A percentile compares a stretch with the other conserved stretches of the same genome.
These are phyloP conservation scores for Chrysoporthe austroafricana DNA, from an alignment of 2,329 filamentous ascomycete species.

Conservation along the genomic window DNA sequence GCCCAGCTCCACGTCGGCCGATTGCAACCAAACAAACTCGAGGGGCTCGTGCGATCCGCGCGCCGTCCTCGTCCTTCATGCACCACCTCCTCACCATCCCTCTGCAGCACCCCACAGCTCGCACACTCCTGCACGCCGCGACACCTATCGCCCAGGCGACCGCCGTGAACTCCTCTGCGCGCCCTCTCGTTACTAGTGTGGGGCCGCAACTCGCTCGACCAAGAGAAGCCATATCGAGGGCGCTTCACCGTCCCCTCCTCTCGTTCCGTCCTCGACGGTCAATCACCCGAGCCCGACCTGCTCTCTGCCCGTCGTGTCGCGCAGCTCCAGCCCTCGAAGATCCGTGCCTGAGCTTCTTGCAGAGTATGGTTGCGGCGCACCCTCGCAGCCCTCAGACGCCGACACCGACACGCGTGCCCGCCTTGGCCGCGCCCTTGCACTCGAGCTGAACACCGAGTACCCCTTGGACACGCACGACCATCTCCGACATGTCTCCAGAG, in stretches of 20 bases:
- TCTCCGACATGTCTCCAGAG: slow-evolving; percentile 21
- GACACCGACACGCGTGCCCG: not conserved
- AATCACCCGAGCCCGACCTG: not conserved
- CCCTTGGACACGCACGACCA: not conserved
- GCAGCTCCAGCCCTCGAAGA: not conserved
- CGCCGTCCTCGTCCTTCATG: not conserved
- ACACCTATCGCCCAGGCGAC: slow-evolving; percentile 2
- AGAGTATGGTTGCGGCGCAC: slow-evolving; percentile 19
- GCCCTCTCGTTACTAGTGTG: not conserved
- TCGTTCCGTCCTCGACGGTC: not conserved
- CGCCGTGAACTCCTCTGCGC: not conserved
- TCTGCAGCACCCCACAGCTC: not conserved
- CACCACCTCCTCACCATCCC: slow-evolving; percentile 2
- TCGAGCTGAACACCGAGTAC: not conserved
- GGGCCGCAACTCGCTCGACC: not conserved
- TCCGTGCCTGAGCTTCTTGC: slow-evolving; percentile 10
- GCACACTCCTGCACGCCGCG: not conserved
- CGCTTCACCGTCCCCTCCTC: not conserved
- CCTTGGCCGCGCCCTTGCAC: not conserved
- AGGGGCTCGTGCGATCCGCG: slow-evolving; percentile 8
- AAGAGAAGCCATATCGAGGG: not conserved
- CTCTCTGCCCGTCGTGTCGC: slow-evolving; percentile 10
- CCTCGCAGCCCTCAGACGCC: not conserved
- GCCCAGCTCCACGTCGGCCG: not conserved
- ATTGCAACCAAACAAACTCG: slow-evolving; percentile 9